Base-by-base conservation (phyloP, 805 yeast species). In the Sugiyamaella marilandica region DNA sequence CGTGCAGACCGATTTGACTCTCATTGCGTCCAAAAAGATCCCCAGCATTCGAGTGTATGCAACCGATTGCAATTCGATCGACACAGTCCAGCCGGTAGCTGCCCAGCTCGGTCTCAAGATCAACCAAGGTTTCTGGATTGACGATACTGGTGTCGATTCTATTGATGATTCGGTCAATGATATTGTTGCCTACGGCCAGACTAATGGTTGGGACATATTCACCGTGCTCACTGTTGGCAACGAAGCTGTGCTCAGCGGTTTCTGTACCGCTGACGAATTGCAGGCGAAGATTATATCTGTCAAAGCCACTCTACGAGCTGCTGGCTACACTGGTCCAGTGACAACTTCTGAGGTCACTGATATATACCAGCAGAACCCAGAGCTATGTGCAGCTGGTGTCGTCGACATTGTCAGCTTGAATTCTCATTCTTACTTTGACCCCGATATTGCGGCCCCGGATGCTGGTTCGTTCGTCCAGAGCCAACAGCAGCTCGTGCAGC, bases 331-430 rank as follows among this genome's bases (percentile, higher is more conserved):
- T 9, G 97, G 97, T 49, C 64, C 71, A 51, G 76, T 90, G 45
- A 84, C 95, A 19, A 90, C 96, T 16, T 81, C 96, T 52, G 97
- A 91, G 68, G 95, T 96, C 51, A 94, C 97, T n/a, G 85, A 79
- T 11, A 70, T 82, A 16, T 90, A 77, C 68, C 78, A 78, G 64
- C 65, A 72, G 48, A 57, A 85, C 65, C 87, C 96, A 2, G 70
- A 68, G 9, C 76, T 91, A 62, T 91, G 97, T 72, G 58, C 57
- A 14, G 76, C 82, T 0, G 79, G 88, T 5, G 87, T 71, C 11
- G 80, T 90, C 60, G 97, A 89, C 69, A 78, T 85, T 61, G 89
- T 88, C 58, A 95, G 95, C 56, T 79, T 89, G 61, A 90, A 91
- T 68, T 81, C 95, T 24, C 82, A 91, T 68, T 78, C 97, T 3